phyloP scores from a whole-genome alignment of 2,329 filamentous ascomycete genomes.

The Xylaria sp. region DNA sequence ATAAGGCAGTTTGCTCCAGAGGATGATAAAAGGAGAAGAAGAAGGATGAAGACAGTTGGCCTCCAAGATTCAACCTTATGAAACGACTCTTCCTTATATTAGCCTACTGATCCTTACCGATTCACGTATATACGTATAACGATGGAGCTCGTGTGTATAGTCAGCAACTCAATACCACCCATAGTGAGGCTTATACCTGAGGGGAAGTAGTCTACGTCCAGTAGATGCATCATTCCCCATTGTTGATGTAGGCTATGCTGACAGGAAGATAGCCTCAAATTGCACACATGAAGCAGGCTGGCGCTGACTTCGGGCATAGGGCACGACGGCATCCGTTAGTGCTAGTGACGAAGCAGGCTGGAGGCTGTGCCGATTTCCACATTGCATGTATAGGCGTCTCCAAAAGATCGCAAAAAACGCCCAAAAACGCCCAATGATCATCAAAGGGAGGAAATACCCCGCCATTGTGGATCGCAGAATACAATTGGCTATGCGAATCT shows the following conservation, averaged over 20 bases:
- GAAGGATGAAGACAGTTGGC: neutral
- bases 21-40: neutral
- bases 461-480: neutral
- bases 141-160: neutral
- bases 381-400: slow-evolving; percentile 1
- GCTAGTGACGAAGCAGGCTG: slow-evolving; percentile 3
- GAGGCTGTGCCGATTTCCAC: neutral
- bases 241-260: slow-evolving; percentile 16
- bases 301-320: neutral
- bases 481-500: neutral
- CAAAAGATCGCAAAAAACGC: neutral
- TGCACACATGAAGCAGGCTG: slow-evolving; percentile 14
- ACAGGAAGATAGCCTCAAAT: slow-evolving; percentile 7
- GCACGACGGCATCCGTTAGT: neutral
- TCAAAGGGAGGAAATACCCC: slow-evolving; percentile 1
- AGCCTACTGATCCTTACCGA: neutral
- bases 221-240: neutral
- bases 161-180: neutral
- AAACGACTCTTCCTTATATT: neutral
- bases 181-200: neutral
- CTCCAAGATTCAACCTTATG: neutral
- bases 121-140: neutral
- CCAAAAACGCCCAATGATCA: slow-evolving; percentile 7
- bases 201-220: neutral
- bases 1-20: neutral